A percentile compares a stretch with the other conserved stretches of the same genome.
Evolutionary conservation across 108 stramenopile genomes (phyloP).

Genomic region (Skeletonema tropicum): DNA sequence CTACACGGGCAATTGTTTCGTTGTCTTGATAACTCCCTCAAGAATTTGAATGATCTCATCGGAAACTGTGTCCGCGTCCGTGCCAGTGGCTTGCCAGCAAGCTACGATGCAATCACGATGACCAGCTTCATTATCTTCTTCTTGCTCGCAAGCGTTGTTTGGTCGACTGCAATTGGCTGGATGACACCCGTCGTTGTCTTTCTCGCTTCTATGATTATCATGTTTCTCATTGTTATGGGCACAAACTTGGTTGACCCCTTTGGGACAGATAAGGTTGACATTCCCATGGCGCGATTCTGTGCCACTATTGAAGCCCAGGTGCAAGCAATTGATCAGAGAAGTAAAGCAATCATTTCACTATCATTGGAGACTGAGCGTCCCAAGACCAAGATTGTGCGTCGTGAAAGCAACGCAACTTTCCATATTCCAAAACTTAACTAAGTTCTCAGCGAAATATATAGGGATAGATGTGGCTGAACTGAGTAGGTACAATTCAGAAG

Average conservation of each 20-base stretch:
- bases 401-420: neutral
- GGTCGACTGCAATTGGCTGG: neutral
- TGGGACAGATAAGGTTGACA: neutral
- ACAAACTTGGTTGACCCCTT: neutral
- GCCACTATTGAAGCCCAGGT: neutral
- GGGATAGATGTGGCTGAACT: too few relatives aligned
- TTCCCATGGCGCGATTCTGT: neutral
- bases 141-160: neutral
- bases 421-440: neutral
- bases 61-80: neutral
- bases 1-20: neutral
- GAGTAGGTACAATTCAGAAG: too few relatives aligned
- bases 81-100: neutral
- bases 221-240: constrained; percentile 1
- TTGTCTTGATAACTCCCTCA: neutral
- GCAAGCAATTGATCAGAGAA: neutral
- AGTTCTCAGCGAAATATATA: too few relatives aligned
- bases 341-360: neutral
- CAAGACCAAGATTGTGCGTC: neutral
- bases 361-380: neutral
- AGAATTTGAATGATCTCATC: neutral
- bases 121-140: neutral
- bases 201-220: neutral
- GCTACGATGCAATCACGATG: neutral
- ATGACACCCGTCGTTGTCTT: neutral